A percentile compares a stretch with the other conserved stretches of the same genome.
These are phyloP conservation scores for Tuber microsphaerosporum DNA, from an alignment of 495 filamentous ascomycete species.

Conservation along the genomic window DNA sequence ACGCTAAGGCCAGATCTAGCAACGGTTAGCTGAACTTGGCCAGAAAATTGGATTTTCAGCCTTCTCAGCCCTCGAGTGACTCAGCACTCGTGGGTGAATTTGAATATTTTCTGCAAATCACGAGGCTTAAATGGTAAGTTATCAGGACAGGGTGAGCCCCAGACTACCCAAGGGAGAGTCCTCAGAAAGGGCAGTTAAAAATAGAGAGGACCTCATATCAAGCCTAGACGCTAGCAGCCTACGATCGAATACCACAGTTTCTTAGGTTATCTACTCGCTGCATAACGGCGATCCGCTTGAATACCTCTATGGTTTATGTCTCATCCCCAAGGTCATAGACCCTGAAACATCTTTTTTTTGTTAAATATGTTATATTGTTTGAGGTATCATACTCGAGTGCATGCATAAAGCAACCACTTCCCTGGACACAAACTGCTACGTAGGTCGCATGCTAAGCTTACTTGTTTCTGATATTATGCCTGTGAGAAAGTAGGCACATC, in stretches of 20 bases:
- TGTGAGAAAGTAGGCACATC: not conserved
- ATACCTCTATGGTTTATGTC: not conserved
- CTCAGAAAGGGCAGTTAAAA: not conserved
- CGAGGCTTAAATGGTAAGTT: too few relatives aligned
- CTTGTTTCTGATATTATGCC: not conserved
- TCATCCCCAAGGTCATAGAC: not conserved
- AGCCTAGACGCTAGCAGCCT: not conserved
- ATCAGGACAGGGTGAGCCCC: too few relatives aligned
- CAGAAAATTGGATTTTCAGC: too few relatives aligned
- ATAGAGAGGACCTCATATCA: not conserved
- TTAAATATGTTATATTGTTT: too few relatives aligned
- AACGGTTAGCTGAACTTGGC: too few relatives aligned
- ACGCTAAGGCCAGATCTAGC: too few relatives aligned
- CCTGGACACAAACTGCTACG: too few relatives aligned
- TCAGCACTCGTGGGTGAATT: too few relatives aligned
- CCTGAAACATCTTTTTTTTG: not conserved
- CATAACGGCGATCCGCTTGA: not conserved
- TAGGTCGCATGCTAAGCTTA: not conserved
- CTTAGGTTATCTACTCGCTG: not conserved
- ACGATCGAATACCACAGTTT: not conserved
- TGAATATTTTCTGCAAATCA: too few relatives aligned
- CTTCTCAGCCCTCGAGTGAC: too few relatives aligned
- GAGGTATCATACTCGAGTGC: too few relatives aligned
- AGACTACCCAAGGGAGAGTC: not conserved
- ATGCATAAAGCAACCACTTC: too few relatives aligned